A percentile compares a stretch with the other conserved stretches of the same genome.
phyloP scores from a whole-genome alignment of 176 grass and related monocot species.

The Echinochloa phyllopogon region DNA sequence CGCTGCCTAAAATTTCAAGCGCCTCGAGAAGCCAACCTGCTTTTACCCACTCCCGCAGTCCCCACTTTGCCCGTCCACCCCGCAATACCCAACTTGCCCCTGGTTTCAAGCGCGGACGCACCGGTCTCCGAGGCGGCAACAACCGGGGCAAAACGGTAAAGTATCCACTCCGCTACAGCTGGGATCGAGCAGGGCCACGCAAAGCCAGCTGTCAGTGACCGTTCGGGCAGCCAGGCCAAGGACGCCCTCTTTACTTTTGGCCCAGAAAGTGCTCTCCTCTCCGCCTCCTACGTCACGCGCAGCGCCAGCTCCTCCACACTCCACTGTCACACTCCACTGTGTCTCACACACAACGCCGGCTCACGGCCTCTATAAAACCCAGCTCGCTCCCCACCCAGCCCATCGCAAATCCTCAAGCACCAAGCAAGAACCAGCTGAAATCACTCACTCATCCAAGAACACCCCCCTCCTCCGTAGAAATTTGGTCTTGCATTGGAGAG shows the following conservation, averaged over 20 bases:
- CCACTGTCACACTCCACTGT: not conserved
- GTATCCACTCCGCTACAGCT: conserved; percentile 46
- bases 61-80: conserved; percentile 34
- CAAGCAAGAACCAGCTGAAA: not conserved
- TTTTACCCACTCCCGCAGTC: conserved; percentile 51
- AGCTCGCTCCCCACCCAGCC: not conserved
- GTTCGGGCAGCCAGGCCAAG: conserved; percentile 63
- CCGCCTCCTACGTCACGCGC: conserved; percentile 59
- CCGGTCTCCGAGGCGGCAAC: not conserved
- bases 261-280: conserved; percentile 11
- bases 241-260: conserved; percentile 52
- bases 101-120: not conserved
- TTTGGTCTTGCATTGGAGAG: not conserved
- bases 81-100: conserved; percentile 41
- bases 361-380: conserved; percentile 37
- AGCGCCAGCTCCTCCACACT: not conserved
- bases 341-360: not conserved
- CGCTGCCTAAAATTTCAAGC: conserved; percentile 19
- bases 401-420: not conserved
- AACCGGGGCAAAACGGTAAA: conserved; percentile 37
- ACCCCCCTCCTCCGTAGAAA: not conserved
- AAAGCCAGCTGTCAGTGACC: conserved; percentile 74
- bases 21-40: conserved; percentile 67
- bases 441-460: not conserved
- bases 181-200: conserved; percentile 50